phyloP scores from a whole-genome alignment of 2,329 filamentous ascomycete species.

The Aspergillus ochraceoroseus region DNA sequence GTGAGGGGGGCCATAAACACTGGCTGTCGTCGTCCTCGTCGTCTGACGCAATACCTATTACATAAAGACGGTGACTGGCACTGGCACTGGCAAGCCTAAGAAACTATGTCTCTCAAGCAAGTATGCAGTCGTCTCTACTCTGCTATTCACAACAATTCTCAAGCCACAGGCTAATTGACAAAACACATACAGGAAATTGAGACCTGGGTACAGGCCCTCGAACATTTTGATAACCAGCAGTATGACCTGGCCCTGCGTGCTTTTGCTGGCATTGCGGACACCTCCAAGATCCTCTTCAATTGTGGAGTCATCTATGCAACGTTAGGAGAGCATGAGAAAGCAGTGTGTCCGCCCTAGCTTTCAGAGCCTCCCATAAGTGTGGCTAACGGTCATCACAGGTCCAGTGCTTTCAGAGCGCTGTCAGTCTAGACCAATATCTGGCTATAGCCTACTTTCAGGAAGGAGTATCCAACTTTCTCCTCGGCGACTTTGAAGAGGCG shows the following conservation, averaged over 20 bases:
- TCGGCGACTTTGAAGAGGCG: conserved; percentile 95
- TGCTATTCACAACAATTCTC: background rate
- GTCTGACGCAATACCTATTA: conserved; percentile 6
- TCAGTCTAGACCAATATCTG: conserved; percentile 87
- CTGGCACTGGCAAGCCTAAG: conserved; percentile 9
- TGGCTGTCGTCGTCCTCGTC: conserved; percentile 3
- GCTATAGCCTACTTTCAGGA: conserved; percentile 98
- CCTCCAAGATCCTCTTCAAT: conserved; percentile 97
- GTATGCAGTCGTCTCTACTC: conserved; percentile 36
- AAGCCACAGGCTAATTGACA: conserved; percentile 1
- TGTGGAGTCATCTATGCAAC: conserved; percentile 97
- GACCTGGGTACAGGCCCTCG: conserved; percentile 90
- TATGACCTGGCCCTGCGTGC: conserved; percentile 82
- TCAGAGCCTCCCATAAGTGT: too few relatives aligned
- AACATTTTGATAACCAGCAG: conserved; percentile 92
- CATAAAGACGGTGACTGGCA: conserved; percentile 12
- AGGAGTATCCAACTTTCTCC: conserved; percentile 93
- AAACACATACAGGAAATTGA: conserved; percentile 79
- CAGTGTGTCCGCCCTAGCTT: conserved; percentile 55
- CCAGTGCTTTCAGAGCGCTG: conserved; percentile 87
- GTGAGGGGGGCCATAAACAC: conserved; percentile 6
- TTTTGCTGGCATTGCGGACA: conserved; percentile 85
- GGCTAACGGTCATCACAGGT: conserved; percentile 60
- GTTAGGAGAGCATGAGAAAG: conserved; percentile 89
- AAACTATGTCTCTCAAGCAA: conserved; percentile 57